These are phyloP conservation scores for Oryza glumipatula DNA, from an alignment of 176 grass and related monocot genomes.

Conservation along the genomic window DNA sequence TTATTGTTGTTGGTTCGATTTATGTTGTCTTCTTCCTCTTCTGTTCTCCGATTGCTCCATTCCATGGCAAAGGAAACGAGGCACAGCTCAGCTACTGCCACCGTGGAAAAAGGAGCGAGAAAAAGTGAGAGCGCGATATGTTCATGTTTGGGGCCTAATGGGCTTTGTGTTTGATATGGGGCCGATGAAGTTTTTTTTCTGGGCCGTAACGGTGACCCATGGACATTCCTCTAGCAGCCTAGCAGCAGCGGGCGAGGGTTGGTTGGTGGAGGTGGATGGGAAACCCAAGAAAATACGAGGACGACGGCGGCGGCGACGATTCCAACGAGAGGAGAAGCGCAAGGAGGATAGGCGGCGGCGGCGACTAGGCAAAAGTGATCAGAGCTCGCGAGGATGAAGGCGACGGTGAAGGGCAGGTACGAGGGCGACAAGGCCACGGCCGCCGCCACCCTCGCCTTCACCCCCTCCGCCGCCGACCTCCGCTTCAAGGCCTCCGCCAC, in stretches of 20 bases:
- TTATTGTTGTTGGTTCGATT: no score
- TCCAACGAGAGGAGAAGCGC: neutral
- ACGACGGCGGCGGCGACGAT: neutral
- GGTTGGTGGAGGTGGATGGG: neutral
- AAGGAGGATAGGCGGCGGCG: neutral
- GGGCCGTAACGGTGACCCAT: no score
- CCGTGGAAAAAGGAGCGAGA: no score
- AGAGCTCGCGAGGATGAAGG: conserved; percentile 53
- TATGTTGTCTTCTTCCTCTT: no score
- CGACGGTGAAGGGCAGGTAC: conserved; percentile 77
- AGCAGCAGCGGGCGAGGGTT: neutral
- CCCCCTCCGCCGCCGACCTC: conserved; percentile 73
- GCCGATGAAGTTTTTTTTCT: neutral
- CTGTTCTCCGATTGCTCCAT: no score
- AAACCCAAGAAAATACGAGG: neutral
- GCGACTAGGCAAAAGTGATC: no score
- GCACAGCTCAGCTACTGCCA: no score
- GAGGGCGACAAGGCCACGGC: conserved; percentile 69
- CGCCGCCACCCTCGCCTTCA: conserved; percentile 42
- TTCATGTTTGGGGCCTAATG: neutral
- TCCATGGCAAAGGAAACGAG: no score
- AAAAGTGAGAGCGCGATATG: no score
- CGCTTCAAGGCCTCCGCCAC: conserved; percentile 72
- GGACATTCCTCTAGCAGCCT: no score
- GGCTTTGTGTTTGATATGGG: neutral